A percentile compares a stretch with the other conserved stretches of the same genome.
Conservation (phyloP, 257 asterid genomes). For the Lycium barbarum region DNA sequence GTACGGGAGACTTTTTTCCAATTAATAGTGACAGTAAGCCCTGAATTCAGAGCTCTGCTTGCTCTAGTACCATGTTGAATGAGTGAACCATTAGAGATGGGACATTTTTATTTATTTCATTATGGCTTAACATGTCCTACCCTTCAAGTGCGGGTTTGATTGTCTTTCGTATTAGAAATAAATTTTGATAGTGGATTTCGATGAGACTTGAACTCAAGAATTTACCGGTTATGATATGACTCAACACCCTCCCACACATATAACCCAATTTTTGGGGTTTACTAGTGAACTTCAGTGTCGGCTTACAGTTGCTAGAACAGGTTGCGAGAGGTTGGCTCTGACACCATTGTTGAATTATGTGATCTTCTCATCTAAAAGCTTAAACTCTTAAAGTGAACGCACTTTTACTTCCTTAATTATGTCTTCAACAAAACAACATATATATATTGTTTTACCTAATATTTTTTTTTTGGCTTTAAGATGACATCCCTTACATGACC, state of each 20-base stretch:
- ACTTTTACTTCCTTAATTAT: neutral
- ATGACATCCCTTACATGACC: neutral
- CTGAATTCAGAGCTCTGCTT: neutral
- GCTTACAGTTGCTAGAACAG: neutral
- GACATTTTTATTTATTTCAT: neutral
- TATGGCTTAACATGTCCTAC: neutral
- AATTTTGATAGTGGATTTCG: neutral
- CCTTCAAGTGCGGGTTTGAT: neutral
- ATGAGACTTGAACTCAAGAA: neutral
- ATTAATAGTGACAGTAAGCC: neutral
- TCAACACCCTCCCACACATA: neutral
- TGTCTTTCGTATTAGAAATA: neutral
- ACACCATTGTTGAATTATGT: neutral
- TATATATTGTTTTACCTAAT: neutral
- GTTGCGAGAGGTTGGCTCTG: neutral
- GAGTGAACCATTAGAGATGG: neutral
- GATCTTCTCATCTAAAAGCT: neutral
- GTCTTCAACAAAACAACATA: neutral
- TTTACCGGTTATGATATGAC: neutral
- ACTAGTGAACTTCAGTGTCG: neutral
- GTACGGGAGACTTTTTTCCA: neutral
- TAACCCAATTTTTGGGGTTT: neutral
- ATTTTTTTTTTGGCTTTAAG: neutral
- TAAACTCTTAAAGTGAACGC: neutral
- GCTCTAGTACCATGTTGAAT: neutral